A percentile compares a stretch with the other conserved stretches of the same genome.
These are phyloP conservation scores for Ganoderma lingzhi DNA, from an alignment of 1,284 basidiomycete species.

Conservation along the genomic window DNA sequence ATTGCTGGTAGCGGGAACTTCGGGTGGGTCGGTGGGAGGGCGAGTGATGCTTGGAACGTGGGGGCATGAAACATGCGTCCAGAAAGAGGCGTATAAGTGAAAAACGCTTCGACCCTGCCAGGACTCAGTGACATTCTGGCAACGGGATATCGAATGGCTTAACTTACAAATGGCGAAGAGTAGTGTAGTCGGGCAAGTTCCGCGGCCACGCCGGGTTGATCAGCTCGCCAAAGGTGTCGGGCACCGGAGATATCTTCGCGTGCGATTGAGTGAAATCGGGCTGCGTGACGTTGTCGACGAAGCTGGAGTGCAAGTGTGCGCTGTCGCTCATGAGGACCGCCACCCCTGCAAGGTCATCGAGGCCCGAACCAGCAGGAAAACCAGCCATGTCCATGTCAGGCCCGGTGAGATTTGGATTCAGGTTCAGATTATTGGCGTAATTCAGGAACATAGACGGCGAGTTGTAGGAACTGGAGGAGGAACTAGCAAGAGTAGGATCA, in stretches of 20 bases:
- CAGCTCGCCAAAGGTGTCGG: slow-evolving; percentile 23
- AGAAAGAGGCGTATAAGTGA: slow-evolving; percentile 75
- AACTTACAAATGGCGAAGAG: slow-evolving; percentile 70
- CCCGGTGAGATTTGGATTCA: neutral
- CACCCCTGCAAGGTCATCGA: slow-evolving; percentile 35
- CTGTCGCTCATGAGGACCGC: slow-evolving; percentile 20
- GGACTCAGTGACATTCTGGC: neutral
- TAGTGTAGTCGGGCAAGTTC: slow-evolving; percentile 63
- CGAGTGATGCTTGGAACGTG: slow-evolving; percentile 70
- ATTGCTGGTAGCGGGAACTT: slow-evolving; percentile 73
- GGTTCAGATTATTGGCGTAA: neutral
- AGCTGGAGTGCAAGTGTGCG: neutral
- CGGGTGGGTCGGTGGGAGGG: slow-evolving; percentile 70
- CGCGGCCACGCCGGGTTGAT: slow-evolving; percentile 70
- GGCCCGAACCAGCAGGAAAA: slow-evolving; percentile 22
- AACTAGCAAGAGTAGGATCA: slow-evolving; percentile 7
- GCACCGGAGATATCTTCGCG: neutral
- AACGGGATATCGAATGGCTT: neutral
- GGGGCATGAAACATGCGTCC: slow-evolving; percentile 68
- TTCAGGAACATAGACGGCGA: slow-evolving; percentile 10
- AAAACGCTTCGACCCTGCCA: slow-evolving; percentile 73
- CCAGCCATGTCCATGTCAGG: slow-evolving; percentile 12
- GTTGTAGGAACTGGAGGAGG: neutral
- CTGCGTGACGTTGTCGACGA: neutral
- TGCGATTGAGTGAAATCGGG: slow-evolving; percentile 15